Conservation (phyloP, 2,329 filamentous ascomycete species). For the Monosporascus sp. region DNA sequence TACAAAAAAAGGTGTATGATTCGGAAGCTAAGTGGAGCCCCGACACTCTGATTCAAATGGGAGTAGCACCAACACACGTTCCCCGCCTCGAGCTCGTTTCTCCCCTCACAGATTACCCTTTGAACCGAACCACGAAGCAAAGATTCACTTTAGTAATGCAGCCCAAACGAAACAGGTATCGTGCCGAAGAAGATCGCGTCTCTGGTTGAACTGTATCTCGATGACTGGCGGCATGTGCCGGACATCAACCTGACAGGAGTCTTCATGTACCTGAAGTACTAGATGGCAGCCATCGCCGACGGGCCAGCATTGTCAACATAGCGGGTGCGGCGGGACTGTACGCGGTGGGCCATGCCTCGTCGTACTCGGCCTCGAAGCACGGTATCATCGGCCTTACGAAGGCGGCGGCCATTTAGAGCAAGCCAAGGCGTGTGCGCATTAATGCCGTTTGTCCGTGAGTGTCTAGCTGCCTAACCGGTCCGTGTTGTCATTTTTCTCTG, state of each 20-base stretch:
- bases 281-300: slow-evolving; percentile 35
- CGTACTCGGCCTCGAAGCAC: slow-evolving; percentile 27
- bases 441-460: slow-evolving; percentile 24
- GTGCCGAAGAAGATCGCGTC: slow-evolving; percentile 3
- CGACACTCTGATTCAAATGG: too few relatives aligned
- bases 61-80: too few relatives aligned
- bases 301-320: slow-evolving; percentile 41
- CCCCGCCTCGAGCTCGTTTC: too few relatives aligned
- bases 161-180: slow-evolving; percentile 5
- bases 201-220: slow-evolving; percentile 26
- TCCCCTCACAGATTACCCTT: too few relatives aligned
- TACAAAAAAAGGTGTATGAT: too few relatives aligned
- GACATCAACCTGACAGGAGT: slow-evolving; percentile 40
- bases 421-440: slow-evolving; percentile 13
- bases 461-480: neutral
- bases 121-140: too few relatives aligned
- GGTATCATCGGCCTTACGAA: slow-evolving; percentile 25
- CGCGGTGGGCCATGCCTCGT: slow-evolving; percentile 23
- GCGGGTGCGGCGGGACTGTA: slow-evolving; percentile 34
- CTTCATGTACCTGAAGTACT: slow-evolving; percentile 45
- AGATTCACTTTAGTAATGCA: neutral
- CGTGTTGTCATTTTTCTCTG: too few relatives aligned
- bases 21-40: too few relatives aligned
- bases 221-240: slow-evolving; percentile 37
- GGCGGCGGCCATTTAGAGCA: slow-evolving; percentile 23